phyloP scores from a whole-genome alignment of 2,329 filamentous ascomycete genomes.

The Pseudocercospora vitis region DNA sequence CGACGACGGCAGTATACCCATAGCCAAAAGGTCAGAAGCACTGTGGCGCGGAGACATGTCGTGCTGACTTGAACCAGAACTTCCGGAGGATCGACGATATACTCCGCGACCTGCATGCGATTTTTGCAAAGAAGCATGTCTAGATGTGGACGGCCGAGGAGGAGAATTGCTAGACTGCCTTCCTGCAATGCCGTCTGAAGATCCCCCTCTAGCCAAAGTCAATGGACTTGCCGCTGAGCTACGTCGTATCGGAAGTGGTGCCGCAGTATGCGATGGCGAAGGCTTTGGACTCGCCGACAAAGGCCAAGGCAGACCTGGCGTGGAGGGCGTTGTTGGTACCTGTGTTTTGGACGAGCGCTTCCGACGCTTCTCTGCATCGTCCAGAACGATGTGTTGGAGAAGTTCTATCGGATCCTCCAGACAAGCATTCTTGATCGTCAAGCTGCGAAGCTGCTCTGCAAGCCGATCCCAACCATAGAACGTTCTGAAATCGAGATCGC shows the following conservation, averaged over 20 bases:
- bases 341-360: constrained; percentile 71
- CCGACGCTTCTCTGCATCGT: constrained; percentile 91
- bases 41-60: constrained; percentile 62
- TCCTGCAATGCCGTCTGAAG: constrained; percentile 44
- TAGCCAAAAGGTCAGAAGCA: constrained; percentile 71
- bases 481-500: constrained; percentile 92
- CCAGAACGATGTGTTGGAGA: constrained; percentile 86
- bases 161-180: constrained; percentile 78
- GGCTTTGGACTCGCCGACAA: constrained; percentile 30
- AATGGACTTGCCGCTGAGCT: constrained; percentile 53
- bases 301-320: constrained; percentile 57
- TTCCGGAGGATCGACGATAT: constrained; percentile 84
- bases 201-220: constrained; percentile 58
- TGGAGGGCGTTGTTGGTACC: constrained; percentile 73
- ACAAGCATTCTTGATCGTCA: constrained; percentile 83
- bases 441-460: constrained; percentile 84
- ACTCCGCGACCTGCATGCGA: constrained; percentile 60
- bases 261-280: constrained; percentile 54
- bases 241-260: constrained; percentile 49
- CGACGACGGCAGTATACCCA: constrained; percentile 71
- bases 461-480: constrained; percentile 97
- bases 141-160: constrained; percentile 70
- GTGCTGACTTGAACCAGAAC: constrained; percentile 75
- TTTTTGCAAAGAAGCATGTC: constrained; percentile 64
- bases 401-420: constrained; percentile 90